phyloP scores from a whole-genome alignment of 2,329 filamentous ascomycete genomes.

The Simplicillium aogashimaense region DNA sequence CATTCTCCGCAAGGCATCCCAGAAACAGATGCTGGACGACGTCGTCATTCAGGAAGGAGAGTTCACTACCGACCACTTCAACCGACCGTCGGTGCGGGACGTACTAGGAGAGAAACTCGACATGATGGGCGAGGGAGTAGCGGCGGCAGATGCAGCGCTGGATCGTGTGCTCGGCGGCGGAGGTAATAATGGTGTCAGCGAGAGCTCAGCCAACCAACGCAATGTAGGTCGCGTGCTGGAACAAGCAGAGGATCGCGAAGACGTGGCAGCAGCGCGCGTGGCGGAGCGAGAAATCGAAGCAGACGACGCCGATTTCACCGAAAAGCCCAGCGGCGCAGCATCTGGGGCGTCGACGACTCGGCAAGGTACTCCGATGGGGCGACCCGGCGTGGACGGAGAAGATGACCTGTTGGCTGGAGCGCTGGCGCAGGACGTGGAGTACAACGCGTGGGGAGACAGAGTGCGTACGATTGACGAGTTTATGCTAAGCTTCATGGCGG shows the following conservation, averaged over 20 bases:
- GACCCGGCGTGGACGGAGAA: conserved; percentile 20
- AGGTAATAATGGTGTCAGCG: conserved; percentile 11
- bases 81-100: conserved; percentile 63
- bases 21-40: conserved; percentile 96
- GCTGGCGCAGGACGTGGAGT: conserved; percentile 31
- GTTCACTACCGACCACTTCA: conserved; percentile 95
- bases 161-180: conserved; percentile 69
- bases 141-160: conserved; percentile 73
- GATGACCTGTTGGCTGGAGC: conserved; percentile 20
- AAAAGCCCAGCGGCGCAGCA: conserved; percentile 38
- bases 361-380: conserved; percentile 39
- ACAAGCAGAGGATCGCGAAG: conserved; percentile 85
- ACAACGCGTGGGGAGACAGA: conserved; percentile 47
- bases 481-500: conserved; percentile 61
- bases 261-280: conserved; percentile 76
- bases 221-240: conserved; percentile 66
- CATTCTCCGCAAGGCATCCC: conserved; percentile 89
- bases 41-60: conserved; percentile 97
- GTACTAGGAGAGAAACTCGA: conserved; percentile 54
- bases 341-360: conserved; percentile 41
- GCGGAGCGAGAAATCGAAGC: conserved; percentile 84
- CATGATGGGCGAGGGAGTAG: conserved; percentile 38
- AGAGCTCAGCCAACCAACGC: conserved; percentile 50
- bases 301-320: conserved; percentile 77
- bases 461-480: conserved; percentile 63